Conservation (phyloP, 768 basidiomycete genomes). For the Naematelia encephala region DNA sequence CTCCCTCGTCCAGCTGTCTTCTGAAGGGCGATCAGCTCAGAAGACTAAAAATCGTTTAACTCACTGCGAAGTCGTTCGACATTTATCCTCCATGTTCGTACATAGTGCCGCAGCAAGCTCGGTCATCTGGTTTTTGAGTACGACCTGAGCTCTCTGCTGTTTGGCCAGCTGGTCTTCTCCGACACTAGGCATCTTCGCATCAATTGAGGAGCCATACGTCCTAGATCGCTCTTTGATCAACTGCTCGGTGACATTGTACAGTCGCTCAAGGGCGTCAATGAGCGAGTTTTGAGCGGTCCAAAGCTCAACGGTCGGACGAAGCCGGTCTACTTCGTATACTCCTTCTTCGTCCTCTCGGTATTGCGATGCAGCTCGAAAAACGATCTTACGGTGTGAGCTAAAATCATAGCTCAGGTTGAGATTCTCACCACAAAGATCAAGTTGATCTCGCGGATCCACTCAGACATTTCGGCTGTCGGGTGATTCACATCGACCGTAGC, state of each 20-base stretch:
- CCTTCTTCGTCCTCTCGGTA: conserved; percentile 69
- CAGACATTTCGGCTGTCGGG: conserved; percentile 55
- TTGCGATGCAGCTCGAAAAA: conserved; percentile 67
- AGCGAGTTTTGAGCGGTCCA: conserved; percentile 75
- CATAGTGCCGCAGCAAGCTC: conserved; percentile 50
- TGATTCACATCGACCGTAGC: conserved; percentile 43
- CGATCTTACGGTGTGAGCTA: conserved; percentile 56
- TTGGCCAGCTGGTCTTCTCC: conserved; percentile 8
- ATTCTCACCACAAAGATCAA: conserved; percentile 63
- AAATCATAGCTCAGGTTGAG: not conserved
- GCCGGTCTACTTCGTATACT: conserved; percentile 73
- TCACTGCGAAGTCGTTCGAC: conserved; percentile 36
- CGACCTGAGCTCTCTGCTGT: conserved; percentile 38
- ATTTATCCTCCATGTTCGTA: conserved; percentile 46
- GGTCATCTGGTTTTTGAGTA: conserved; percentile 49
- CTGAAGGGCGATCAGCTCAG: conserved; percentile 24
- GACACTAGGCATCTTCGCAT: conserved; percentile 21
- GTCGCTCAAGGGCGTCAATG: conserved; percentile 65
- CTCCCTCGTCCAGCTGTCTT: conserved; percentile 46
- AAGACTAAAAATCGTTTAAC: conserved; percentile 3
- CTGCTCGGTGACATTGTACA: conserved; percentile 60
- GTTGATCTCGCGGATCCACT: conserved; percentile 65
- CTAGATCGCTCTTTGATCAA: conserved; percentile 48
- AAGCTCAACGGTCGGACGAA: conserved; percentile 59
- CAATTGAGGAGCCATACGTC: conserved; percentile 47